Percentiles rank a stretch among this genome's conserved stretches.
Evolutionary conservation across 805 yeast genomes (phyloP).

Genomic region (Lipomyces lipofer): DNA sequence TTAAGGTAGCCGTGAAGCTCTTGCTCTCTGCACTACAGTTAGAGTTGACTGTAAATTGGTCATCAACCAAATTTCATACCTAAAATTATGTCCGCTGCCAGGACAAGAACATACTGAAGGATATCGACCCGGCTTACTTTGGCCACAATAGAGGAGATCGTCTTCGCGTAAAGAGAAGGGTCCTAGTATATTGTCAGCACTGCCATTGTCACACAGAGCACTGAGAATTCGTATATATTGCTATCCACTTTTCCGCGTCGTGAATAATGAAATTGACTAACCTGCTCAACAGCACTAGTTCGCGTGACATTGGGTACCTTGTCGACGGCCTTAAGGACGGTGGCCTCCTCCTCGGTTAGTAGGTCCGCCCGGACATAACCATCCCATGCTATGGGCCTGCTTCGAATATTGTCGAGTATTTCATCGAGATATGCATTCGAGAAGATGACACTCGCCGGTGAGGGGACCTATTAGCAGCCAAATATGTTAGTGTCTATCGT

Average conservation of each 20-base stretch:
- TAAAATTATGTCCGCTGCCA: slow-evolving; percentile 55
- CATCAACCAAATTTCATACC: neutral
- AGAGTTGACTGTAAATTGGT: neutral
- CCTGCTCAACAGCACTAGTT: neutral
- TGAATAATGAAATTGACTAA: neutral
- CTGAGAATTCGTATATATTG: no score
- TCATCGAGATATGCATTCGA: slow-evolving; percentile 70
- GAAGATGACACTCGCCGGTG: slow-evolving; percentile 42
- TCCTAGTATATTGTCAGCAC: slow-evolving; percentile 4
- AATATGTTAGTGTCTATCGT: no score
- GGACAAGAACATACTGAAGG: slow-evolving; percentile 61
- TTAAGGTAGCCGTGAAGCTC: slow-evolving; percentile 7
- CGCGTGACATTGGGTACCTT: slow-evolving; percentile 36
- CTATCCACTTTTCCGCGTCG: no score
- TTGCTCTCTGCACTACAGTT: neutral
- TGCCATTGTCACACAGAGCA: no score
- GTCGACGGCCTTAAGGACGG: slow-evolving; percentile 54
- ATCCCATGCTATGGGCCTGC: slow-evolving; percentile 89
- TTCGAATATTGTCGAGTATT: slow-evolving; percentile 51
- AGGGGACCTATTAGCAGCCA: slow-evolving; percentile 26
- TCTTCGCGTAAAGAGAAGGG: slow-evolving; percentile 15
- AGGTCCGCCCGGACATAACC: slow-evolving; percentile 76
- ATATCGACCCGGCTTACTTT: slow-evolving; percentile 62
- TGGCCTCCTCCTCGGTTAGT: slow-evolving; percentile 67
- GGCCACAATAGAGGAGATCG: slow-evolving; percentile 46